Evolutionary conservation across 2,329 filamentous ascomycete species (phyloP).

Genomic region (Clonostachys chloroleuca): DNA sequence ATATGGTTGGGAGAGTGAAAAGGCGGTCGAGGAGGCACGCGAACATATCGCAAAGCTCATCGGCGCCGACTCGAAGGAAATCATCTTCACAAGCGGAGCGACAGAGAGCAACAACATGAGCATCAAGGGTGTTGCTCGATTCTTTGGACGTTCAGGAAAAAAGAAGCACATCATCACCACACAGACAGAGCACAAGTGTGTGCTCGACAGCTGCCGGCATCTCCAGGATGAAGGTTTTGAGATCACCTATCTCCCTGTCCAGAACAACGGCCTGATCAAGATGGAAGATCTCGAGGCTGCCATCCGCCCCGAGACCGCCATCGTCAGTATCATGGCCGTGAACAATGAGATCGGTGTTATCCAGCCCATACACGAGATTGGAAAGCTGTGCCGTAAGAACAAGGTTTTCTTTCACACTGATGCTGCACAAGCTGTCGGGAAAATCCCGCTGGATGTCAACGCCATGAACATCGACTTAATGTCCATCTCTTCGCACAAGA

Average conservation of each 20-base stretch:
- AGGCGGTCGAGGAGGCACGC: conserved; percentile 84
- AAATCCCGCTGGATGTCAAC: conserved; percentile 95
- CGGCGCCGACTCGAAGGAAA: conserved; percentile 93
- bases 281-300: conserved; percentile 82
- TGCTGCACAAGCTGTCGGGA: conserved; percentile 94
- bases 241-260: conserved; percentile 92
- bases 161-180: conserved; percentile 98
- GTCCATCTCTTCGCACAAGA: conserved; percentile 98
- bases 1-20: conserved; percentile 98
- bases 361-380: conserved; percentile 90
- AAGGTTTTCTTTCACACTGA: conserved; percentile 99
- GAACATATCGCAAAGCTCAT: conserved; percentile 81
- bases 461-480: conserved; percentile 97
- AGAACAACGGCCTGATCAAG: conserved; percentile 78
- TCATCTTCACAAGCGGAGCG: conserved; percentile 96
- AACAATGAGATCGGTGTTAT: conserved; percentile 99
- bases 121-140: conserved; percentile 94
- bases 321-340: conserved; percentile 97
- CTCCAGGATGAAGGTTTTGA: conserved; percentile 95
- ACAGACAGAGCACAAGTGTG: conserved; percentile 98
- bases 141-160: conserved; percentile 89
- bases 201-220: conserved; percentile 94
- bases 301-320: conserved; percentile 82
- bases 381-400: conserved; percentile 81
- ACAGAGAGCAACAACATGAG: conserved; percentile 99